Conservation (phyloP, 2,329 filamentous ascomycete genomes). For the Cercospora sp. region DNA sequence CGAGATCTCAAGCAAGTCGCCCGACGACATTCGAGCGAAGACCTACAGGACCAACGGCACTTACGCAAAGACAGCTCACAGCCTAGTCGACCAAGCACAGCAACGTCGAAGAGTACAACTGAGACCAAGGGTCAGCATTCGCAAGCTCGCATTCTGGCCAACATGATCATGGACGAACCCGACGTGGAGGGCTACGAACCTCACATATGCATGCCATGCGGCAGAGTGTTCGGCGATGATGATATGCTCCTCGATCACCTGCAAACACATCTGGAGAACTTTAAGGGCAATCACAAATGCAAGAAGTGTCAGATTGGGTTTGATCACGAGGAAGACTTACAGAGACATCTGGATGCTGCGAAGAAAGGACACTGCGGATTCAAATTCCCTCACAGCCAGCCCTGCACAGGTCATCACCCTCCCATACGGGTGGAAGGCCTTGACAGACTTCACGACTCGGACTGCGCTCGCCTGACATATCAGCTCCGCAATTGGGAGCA, state of each 20-base stretch:
- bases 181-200: slow-evolving; percentile 24
- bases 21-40: slow-evolving; percentile 18
- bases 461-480: slow-evolving; percentile 28
- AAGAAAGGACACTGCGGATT: slow-evolving; percentile 32
- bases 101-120: not conserved
- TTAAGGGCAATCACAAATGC: slow-evolving; percentile 29
- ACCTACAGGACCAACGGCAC: not conserved
- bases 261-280: slow-evolving; percentile 27
- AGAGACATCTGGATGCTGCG: slow-evolving; percentile 26
- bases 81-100: slow-evolving; percentile 6
- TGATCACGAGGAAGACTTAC: slow-evolving; percentile 31
- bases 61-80: slow-evolving; percentile 4
- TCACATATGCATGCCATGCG: slow-evolving; percentile 29
- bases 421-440: slow-evolving; percentile 17
- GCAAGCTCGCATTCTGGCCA: slow-evolving; percentile 8
- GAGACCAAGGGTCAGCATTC: not conserved
- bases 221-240: slow-evolving; percentile 29
- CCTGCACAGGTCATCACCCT: slow-evolving; percentile 34
- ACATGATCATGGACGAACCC: slow-evolving; percentile 6
- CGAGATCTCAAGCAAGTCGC: slow-evolving; percentile 1
- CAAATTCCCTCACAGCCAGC: slow-evolving; percentile 27
- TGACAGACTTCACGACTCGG: slow-evolving; percentile 26
- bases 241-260: slow-evolving; percentile 29
- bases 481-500: slow-evolving; percentile 34
- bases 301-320: slow-evolving; percentile 32